Evolutionary conservation across 208 protist species (phyloP).

Genomic region (Trypanosoma melophagium): DNA sequence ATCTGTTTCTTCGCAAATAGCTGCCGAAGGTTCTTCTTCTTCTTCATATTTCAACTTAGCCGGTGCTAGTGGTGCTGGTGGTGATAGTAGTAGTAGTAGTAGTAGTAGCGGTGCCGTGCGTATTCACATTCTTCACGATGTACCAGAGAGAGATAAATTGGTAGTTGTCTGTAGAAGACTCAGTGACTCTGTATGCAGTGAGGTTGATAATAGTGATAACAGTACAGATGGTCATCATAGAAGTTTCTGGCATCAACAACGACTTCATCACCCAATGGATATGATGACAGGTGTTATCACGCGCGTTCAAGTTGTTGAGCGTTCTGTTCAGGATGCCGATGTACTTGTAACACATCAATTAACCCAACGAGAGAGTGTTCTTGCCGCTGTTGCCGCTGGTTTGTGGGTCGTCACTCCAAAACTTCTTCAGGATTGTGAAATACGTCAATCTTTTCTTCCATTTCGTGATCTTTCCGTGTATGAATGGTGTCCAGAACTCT

Average conservation of each 20-base stretch:
- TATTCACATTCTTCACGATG: conserved; percentile 28
- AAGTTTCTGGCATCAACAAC: conserved; percentile 1
- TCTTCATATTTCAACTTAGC: not conserved
- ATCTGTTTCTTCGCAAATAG: not conserved
- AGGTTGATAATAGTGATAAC: not conserved
- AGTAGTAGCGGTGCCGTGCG: not conserved
- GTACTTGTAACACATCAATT: conserved; percentile 69
- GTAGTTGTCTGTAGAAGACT: conserved; percentile 15
- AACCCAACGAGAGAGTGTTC: conserved; percentile 61
- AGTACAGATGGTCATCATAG: not conserved
- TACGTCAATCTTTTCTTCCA: conserved; percentile 17
- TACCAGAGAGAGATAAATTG: conserved; percentile 11
- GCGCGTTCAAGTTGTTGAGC: conserved; percentile 24
- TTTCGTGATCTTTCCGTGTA: conserved; percentile 32
- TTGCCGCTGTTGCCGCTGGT: conserved; percentile 59
- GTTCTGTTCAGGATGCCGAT: conserved; percentile 45
- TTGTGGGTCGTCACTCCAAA: conserved; percentile 56
- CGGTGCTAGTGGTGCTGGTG: too few species aligned
- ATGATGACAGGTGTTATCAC: not conserved
- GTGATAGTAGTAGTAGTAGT: not conserved
- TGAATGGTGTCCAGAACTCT: conserved; percentile 41
- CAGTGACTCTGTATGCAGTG: not conserved
- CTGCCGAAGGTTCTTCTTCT: not conserved
- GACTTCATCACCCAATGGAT: conserved; percentile 8
- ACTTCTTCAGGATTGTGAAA: conserved; percentile 36